Evolutionary conservation across 2,329 filamentous ascomycete species (phyloP), one percentile per base, ranked within the genome.

Genomic region (Pseudocercospora fijiensis): DNA sequence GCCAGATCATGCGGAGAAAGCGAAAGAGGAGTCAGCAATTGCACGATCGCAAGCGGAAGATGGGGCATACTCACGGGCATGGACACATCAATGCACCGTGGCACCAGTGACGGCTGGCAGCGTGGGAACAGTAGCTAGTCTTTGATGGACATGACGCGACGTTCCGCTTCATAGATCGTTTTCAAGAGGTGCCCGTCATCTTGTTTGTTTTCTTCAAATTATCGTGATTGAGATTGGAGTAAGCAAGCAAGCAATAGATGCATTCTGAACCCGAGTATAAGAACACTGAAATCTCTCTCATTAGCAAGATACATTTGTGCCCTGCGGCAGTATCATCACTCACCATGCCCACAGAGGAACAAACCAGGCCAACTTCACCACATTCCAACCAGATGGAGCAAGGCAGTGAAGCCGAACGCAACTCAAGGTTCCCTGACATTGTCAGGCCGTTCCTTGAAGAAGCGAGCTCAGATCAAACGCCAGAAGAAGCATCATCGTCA

Each of bases 1-100:
- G 78, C 41, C 67, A 66, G 55, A 75, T 79, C 57, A 57, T 52
- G 51, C 69, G 65, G 62, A 67, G 64, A 51, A 60, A 45, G 16
- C 16, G 52, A 3, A 37, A 56, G 52, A 33, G 27, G 16, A 37
- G 52, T 18, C 52, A 37, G 28, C 27, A n/a, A n/a, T 1, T 18
- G 24, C 26, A 53, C 4, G 11, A n/a, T 11, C 49, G 28, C 9
- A 22, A 49, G 33, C 33, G 33, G 45, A 49, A 49, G 11, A 11
- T 11, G 20, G 45, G 45, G 22, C 45, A 49, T 18, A 24, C 33
- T 37, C 33, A 37, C 33, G 33, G 33, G 33, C 33, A 37, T 37
- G 33, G 33, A 5, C 33, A 37, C n/a, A 37, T 37, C 33, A 37
- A 37, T 37, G 33, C 33, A 11, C 33, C 33, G 2, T 37, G 33